Conservation (phyloP, 192 early-diverging fungal genomes). For the Backusella psychrophila region DNA sequence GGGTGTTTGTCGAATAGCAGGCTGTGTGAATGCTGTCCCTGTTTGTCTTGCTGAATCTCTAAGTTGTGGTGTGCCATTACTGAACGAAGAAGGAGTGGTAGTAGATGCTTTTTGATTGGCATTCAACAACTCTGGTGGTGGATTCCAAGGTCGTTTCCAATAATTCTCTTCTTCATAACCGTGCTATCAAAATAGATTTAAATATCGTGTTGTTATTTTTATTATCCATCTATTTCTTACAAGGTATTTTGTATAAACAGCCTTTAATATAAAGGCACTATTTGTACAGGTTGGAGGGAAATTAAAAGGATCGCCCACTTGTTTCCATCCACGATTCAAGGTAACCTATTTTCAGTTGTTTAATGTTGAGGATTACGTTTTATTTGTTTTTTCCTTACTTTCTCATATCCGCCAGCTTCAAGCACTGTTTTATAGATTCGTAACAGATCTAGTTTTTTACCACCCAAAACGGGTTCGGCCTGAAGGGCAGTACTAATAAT, state of each 20-base stretch:
- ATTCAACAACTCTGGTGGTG: conserved; percentile 30
- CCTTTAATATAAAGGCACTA: conserved; percentile 75
- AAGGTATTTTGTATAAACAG: conserved; percentile 68
- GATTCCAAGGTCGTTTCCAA: conserved; percentile 30
- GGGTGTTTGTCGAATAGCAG: not conserved
- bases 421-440: conserved; percentile 59
- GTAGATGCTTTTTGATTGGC: conserved; percentile 28
- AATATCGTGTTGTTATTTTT: not conserved
- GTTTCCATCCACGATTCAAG: conserved; percentile 69
- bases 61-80: conserved; percentile 6
- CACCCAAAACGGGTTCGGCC: conserved; percentile 72
- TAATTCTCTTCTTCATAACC: conserved; percentile 35
- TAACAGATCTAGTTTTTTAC: conserved; percentile 71
- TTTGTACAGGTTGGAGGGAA: conserved; percentile 84
- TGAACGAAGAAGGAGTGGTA: conserved; percentile 7
- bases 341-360: conserved; percentile 50
- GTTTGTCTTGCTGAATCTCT: conserved; percentile 28
- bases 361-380: not conserved
- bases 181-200: not conserved
- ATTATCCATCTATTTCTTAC: conserved; percentile 33
- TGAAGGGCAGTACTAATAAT: conserved; percentile 46
- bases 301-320: conserved; percentile 69
- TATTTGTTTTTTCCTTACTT: conserved; percentile 38
- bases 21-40: conserved; percentile 14
- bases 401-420: conserved; percentile 68